phyloP scores from a whole-genome alignment of 176 grass and related monocot species.

The Tillandsia leiboldiana region DNA sequence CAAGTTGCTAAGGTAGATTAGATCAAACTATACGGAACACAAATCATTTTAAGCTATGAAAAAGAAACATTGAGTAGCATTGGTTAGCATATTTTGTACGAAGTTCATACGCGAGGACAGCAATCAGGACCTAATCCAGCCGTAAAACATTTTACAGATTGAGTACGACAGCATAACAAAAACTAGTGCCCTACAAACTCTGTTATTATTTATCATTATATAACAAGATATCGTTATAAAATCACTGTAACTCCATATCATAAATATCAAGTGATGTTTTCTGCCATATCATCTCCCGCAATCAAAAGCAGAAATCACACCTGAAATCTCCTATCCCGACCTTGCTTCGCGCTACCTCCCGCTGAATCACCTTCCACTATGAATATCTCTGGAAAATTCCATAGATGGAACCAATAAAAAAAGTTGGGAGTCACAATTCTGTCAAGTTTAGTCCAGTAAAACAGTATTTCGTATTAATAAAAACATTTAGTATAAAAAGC shows the following conservation, averaged over 20 bases:
- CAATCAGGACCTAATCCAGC: too few relatives aligned
- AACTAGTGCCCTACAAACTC: too few relatives aligned
- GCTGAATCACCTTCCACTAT: constrained; percentile 99
- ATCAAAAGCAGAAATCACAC: constrained; percentile 26
- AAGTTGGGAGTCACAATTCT: neutral
- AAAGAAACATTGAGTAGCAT: too few relatives aligned
- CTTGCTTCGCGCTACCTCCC: constrained; percentile 95
- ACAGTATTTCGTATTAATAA: neutral
- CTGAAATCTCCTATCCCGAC: constrained; percentile 95
- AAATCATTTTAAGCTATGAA: neutral
- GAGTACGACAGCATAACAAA: too few relatives aligned
- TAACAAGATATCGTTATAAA: neutral
- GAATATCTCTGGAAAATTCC: constrained; percentile 81
- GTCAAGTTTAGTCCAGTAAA: neutral
- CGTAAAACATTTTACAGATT: too few relatives aligned
- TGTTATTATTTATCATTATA: too few relatives aligned
- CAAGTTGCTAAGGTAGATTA: constrained; percentile 23
- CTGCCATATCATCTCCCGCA: neutral
- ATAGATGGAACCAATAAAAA: constrained; percentile 19
- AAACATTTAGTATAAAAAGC: too few relatives aligned
- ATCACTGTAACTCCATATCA: neutral
- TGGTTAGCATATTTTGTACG: too few relatives aligned
- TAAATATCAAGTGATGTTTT: too few relatives aligned
- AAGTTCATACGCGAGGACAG: too few relatives aligned
- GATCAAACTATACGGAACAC: constrained; percentile 3